Evolutionary conservation across 1,284 basidiomycete genomes (phyloP), one percentile per base, ranked within the genome.

Genomic region (Irpex sp.): DNA sequence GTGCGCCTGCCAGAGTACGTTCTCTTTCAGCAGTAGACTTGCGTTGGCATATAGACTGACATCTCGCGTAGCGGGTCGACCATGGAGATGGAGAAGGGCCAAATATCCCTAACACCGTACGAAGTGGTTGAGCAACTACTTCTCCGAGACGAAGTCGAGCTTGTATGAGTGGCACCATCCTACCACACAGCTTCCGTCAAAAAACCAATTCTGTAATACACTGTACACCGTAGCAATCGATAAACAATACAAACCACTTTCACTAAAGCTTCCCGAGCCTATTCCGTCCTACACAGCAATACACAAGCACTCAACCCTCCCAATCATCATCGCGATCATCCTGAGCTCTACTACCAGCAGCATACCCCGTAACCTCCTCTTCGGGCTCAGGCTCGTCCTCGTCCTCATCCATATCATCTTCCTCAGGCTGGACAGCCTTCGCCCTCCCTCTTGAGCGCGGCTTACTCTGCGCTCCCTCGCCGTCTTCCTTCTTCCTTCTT

Each of bases 1-100:
- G 82, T 94, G 55, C 77, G 79, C 36, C 76, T 95, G 17, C 89
- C 89, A 43, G 88, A 92, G 94, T 95, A 69, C 59, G 85, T 53
- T 51, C 56, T 37, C n/a, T 26, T 37, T 26, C 31, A 31, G 31
- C 7, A 9, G 26, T 53, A 36, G 47, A n/a, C 46, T 33, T 33
- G 31, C 31, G 31, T 33, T 33, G 31, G 31, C 1, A 6, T 33
- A n/a, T 15, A 9, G n/a, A 46, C 43, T 46, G 43, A 46, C 43
- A n/a, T 46, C n/a, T 15, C 43, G 3, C 43, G n/a, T 69, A 92
- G 90, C 67, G 88, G 88, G 13, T 80, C 81, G 4, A 76, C 81
- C 35, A 69, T 90, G 57, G 82, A 86, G 54, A 85, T 92, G 79
- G 76, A 83, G 59, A 88, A 87, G 67, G 89, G 86, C 9, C 85